phyloP scores from a whole-genome alignment of 352 stramenopile species.

The Phytophthora constricta region DNA sequence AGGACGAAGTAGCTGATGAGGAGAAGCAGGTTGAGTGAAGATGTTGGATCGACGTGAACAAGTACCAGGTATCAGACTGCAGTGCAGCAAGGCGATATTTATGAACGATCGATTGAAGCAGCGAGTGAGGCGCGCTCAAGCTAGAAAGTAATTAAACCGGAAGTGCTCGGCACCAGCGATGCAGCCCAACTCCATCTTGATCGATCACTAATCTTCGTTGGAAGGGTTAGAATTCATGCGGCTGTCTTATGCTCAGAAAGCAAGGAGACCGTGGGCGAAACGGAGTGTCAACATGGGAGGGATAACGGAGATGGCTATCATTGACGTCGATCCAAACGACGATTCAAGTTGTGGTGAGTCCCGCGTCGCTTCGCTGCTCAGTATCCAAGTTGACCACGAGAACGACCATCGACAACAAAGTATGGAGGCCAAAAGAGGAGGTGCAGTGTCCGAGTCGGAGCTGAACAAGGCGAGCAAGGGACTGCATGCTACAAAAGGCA shows the following conservation, averaged over 20 bases:
- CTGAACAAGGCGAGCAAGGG: slow-evolving; percentile 68
- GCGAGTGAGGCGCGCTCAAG: slow-evolving; percentile 4
- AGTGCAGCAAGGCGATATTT: slow-evolving; percentile 38
- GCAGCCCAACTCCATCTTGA: too few relatives aligned
- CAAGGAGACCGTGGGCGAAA: too few relatives aligned
- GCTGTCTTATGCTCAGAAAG: too few relatives aligned
- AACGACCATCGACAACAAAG: too few relatives aligned
- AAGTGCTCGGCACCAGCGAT: neutral
- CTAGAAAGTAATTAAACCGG: slow-evolving; percentile 16
- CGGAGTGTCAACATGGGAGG: too few relatives aligned
- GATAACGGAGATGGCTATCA: too few relatives aligned
- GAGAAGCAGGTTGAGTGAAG: slow-evolving; percentile 14
- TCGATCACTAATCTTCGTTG: too few relatives aligned
- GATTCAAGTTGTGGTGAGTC: neutral
- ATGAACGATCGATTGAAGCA: slow-evolving; percentile 26
- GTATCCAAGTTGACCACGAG: slow-evolving; percentile 1
- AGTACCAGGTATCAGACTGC: slow-evolving; percentile 26
- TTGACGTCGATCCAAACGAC: too few relatives aligned
- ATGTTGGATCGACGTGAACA: slow-evolving; percentile 18
- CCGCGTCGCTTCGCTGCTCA: neutral
- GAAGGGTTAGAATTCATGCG: too few relatives aligned
- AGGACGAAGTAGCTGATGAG: neutral
- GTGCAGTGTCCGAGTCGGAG: slow-evolving; percentile 58
- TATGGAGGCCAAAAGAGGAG: slow-evolving; percentile 74
- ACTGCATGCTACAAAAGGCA: slow-evolving; percentile 66